Percentiles rank a stretch among this genome's conserved stretches.
These are phyloP conservation scores for Ceriops tagal DNA, from an alignment of 345 rosid genomes.

Conservation along the genomic window DNA sequence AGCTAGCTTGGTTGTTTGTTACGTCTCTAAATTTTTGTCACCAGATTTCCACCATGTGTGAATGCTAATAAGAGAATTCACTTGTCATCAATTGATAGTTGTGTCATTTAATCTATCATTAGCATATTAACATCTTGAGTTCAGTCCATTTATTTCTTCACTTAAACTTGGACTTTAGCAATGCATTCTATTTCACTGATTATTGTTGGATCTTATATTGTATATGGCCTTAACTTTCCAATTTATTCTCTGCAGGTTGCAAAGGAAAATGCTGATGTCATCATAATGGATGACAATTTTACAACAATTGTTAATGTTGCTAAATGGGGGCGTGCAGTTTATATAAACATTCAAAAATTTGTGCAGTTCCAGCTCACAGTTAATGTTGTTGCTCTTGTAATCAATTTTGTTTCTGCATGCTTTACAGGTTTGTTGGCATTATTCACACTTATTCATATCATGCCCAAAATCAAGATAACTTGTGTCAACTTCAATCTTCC, in stretches of 20 bases:
- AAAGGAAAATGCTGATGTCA: conserved; percentile 90
- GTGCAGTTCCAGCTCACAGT: conserved; percentile 99
- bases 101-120: too few relatives aligned
- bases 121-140: too few relatives aligned
- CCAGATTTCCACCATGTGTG: too few relatives aligned
- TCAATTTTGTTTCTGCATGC: conserved; percentile 67
- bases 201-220: background rate
- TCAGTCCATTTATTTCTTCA: too few relatives aligned
- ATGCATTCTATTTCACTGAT: too few relatives aligned
- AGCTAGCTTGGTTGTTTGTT: too few relatives aligned
- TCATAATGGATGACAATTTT: conserved; percentile 90
- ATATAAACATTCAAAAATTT: conserved; percentile 92
- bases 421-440: conserved; percentile 45
- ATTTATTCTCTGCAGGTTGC: conserved; percentile 63
- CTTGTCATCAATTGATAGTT: too few relatives aligned
- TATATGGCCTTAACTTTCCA: background rate
- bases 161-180: background rate
- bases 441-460: background rate
- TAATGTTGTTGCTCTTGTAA: conserved; percentile 77
- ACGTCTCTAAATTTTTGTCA: too few relatives aligned
- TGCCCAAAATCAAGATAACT: background rate
- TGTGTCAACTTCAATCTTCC: background rate
- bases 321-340: conserved; percentile 92
- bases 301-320: conserved; percentile 79
- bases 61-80: too few relatives aligned